Conservation (phyloP, 2,329 filamentous ascomycete genomes). For the Graphilbum ipis-grandicollis region DNA sequence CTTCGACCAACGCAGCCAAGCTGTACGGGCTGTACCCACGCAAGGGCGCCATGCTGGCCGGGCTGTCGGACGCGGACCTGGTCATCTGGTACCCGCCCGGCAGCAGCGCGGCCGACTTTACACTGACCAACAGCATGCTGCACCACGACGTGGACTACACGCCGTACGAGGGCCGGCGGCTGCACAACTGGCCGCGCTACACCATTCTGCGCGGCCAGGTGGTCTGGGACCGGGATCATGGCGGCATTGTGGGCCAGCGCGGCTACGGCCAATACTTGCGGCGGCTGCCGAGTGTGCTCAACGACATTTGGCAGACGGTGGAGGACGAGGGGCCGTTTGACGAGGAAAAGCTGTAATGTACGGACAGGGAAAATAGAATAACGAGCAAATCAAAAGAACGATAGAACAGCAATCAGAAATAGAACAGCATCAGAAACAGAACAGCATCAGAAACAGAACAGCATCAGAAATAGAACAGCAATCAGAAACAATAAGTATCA, state of each 20-base stretch:
- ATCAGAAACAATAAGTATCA: no score
- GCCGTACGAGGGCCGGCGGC: constrained; percentile 37
- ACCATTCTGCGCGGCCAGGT: constrained; percentile 40
- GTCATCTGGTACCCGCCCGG: constrained; percentile 35
- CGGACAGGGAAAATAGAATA: no score
- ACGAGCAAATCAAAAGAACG: no score
- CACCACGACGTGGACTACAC: constrained; percentile 48
- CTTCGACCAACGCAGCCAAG: constrained; percentile 36
- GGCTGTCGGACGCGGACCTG: constrained; percentile 35
- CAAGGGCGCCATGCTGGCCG: constrained; percentile 32
- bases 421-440: no score
- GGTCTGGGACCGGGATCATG: constrained; percentile 38
- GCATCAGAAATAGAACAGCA: no score
- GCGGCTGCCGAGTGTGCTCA: constrained; percentile 14
- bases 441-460: no score
- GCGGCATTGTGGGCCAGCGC: constrained; percentile 28
- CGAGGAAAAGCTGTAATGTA: constrained; percentile 9
- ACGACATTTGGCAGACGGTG: constrained; percentile 10
- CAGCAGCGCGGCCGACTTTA: constrained; percentile 12
- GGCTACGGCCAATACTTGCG: constrained; percentile 31
- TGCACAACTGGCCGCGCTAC: constrained; percentile 44
- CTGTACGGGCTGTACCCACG: constrained; percentile 35
- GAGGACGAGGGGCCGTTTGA: constrained; percentile 8
- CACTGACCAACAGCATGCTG: constrained; percentile 32
- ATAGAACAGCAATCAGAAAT: no score